These are phyloP conservation scores for Phytopythium boreale DNA, from an alignment of 352 stramenopile species.

Conservation along the genomic window DNA sequence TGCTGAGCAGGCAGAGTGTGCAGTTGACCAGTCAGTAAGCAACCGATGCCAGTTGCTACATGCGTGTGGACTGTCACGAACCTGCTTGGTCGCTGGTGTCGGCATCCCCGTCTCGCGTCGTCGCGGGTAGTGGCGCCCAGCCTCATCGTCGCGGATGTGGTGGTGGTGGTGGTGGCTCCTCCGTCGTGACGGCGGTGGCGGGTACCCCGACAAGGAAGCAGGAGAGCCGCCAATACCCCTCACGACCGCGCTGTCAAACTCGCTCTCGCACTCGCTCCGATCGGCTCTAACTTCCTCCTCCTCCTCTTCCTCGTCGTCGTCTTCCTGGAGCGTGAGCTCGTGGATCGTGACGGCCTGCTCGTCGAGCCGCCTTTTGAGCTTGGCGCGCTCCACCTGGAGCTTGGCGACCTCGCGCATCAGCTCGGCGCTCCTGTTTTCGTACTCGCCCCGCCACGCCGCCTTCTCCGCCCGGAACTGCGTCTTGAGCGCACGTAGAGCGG, in stretches of 20 bases:
- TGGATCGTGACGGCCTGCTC: constrained; percentile 76
- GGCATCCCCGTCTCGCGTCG: background rate
- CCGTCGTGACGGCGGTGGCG: background rate
- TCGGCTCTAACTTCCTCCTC: background rate
- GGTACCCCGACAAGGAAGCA: background rate
- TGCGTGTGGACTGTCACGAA: background rate
- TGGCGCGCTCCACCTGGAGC: constrained; percentile 38
- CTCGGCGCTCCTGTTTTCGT: constrained; percentile 30
- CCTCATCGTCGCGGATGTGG: background rate
- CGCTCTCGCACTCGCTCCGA: background rate
- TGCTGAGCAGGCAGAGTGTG: background rate
- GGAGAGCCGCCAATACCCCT: background rate
- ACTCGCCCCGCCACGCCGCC: constrained; percentile 23
- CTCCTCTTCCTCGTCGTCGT: constrained; percentile 34
- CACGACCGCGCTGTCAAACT: background rate
- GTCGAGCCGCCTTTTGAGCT: constrained; percentile 41
- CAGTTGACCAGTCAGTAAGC: background rate
- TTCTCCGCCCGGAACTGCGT: constrained; percentile 20
- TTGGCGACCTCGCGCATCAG: constrained; percentile 37
- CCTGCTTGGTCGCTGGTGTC: background rate
- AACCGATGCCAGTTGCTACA: background rate
- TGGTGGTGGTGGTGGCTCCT: background rate
- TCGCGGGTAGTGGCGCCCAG: background rate
- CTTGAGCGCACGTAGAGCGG: constrained; percentile 23
- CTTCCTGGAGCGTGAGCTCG: constrained; percentile 74